A percentile compares a stretch with the other conserved stretches of the same genome.
These are phyloP conservation scores for Flammula alnicola DNA, from an alignment of 1,284 basidiomycete genomes.

Conservation along the genomic window DNA sequence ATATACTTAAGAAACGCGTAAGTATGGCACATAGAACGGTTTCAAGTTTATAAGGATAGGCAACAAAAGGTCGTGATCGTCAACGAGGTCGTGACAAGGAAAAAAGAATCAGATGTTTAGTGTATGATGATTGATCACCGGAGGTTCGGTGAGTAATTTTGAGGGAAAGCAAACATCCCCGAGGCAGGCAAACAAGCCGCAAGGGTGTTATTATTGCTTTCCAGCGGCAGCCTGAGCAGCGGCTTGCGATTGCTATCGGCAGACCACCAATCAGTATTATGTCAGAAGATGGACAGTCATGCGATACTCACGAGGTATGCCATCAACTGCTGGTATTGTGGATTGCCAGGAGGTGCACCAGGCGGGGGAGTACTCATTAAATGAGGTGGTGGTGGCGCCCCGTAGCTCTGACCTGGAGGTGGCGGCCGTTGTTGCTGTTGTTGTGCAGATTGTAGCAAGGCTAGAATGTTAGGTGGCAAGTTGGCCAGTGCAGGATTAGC, in stretches of 20 bases:
- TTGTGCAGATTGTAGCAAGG: constrained; percentile 56
- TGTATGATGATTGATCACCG: too few relatives aligned
- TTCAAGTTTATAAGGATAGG: constrained; percentile 21
- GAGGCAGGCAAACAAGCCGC: background rate
- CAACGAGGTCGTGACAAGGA: background rate
- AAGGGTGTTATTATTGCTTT: constrained; percentile 17
- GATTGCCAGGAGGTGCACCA: constrained; percentile 30
- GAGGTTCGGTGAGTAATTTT: constrained; percentile 4
- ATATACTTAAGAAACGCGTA: constrained; percentile 9
- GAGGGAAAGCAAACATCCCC: background rate
- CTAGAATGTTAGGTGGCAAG: constrained; percentile 67
- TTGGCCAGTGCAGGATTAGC: constrained; percentile 41
- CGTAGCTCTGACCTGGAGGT: constrained; percentile 33
- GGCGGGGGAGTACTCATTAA: constrained; percentile 39
- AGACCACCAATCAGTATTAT: constrained; percentile 1
- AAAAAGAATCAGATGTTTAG: constrained; percentile 14
- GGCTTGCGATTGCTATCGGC: constrained; percentile 26
- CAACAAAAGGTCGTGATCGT: constrained; percentile 4
- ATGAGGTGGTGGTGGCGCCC: constrained; percentile 41
- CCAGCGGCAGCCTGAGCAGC: constrained; percentile 23
- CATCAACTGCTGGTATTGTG: constrained; percentile 61
- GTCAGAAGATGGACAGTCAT: background rate
- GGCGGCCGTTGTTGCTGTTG: constrained; percentile 43
- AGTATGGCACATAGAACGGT: constrained; percentile 18
- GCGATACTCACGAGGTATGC: constrained; percentile 51